Evolutionary conservation across 2,329 filamentous ascomycete species (phyloP).

Genomic region (Rhynchosporium agropyri): DNA sequence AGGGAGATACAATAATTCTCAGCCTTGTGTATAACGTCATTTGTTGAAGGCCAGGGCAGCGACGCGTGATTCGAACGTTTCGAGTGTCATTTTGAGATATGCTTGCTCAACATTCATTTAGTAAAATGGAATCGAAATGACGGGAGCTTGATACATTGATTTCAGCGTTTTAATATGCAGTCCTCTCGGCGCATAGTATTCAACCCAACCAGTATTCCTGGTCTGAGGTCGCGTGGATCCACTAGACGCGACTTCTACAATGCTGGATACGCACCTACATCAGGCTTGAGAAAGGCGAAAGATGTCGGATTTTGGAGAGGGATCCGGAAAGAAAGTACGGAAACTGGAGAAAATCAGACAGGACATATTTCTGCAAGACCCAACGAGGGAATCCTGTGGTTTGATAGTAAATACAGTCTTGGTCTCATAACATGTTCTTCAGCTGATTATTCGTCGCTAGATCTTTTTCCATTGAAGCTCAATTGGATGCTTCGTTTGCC

Average conservation of each 20-base stretch:
- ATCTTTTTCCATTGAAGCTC: conserved; percentile 82
- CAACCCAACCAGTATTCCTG: conserved; percentile 43
- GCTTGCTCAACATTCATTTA: neutral
- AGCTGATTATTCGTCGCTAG: conserved; percentile 48
- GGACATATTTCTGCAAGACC: conserved; percentile 79
- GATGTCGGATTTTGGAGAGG: conserved; percentile 27
- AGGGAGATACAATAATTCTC: neutral
- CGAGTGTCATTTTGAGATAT: neutral
- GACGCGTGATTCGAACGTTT: neutral
- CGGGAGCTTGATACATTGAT: conserved; percentile 5
- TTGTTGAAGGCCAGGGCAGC: neutral
- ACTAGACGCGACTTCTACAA: conserved; percentile 36
- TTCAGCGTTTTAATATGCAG: conserved; percentile 30
- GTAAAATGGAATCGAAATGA: conserved; percentile 9
- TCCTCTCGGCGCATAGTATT: conserved; percentile 38
- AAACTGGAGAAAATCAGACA: conserved; percentile 63
- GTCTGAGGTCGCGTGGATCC: conserved; percentile 37
- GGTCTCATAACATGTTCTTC: neutral
- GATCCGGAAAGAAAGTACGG: conserved; percentile 48
- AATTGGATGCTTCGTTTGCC: conserved; percentile 61
- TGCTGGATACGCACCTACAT: conserved; percentile 26
- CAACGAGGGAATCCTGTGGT: conserved; percentile 84
- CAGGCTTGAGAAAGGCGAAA: conserved; percentile 19
- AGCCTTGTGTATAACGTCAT: conserved; percentile 17
- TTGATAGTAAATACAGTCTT: conserved; percentile 69